Base-by-base conservation (phyloP, 2,329 filamentous ascomycete species). In the Ascocoryne sarcoides region DNA sequence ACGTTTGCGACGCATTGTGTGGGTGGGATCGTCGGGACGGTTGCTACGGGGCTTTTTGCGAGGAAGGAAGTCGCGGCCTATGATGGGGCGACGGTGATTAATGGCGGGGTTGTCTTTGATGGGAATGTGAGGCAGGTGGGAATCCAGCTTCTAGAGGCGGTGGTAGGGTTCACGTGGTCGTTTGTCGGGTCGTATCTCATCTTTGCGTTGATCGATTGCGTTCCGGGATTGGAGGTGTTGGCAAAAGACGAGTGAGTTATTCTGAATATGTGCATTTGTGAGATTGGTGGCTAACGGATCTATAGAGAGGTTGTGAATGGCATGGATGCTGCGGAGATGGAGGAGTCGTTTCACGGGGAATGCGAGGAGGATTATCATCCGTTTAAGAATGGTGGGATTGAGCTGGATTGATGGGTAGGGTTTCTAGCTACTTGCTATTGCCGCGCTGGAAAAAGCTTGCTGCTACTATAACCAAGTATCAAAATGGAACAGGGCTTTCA, bases 1-100 rank as follows among this genome's bases (percentile, higher is more conserved):
- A 73, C 69, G 0, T 73, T 73, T 50, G 71, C 70, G 4, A 73
- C 69, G 3, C 70, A 73, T 44, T 73, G 70, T 47, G 57, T 73
- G 9, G 70, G 70, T 14, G 70, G 70, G 0, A 58, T 73, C 4
- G 52, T 69, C 0, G 70, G 67, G 0, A 74, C 70, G 0, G 64
- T 73, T 10, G 61, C 62, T 3, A 73, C 70, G 0, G 70, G 70
- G 0, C 57, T 71, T 14, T 72, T 73, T 52, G 70, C 69, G 2
- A 59, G 61, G 31, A 70, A 67, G 43, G 62, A 70, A 34, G 67
- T 74, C 4, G 70, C 70, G 4, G 67, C 66, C 0, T 74, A 56
- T 48, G 53, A 73, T 49, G 71, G 69, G 0, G 62, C 60, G 0
- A 65, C 67, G 0, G 63, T 67, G 8, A 69, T 75, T 26, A 51